Evolutionary conservation across 2,329 filamentous ascomycete genomes (phyloP), one percentile per base, ranked within the genome.

Genomic region (Fusarium caatingaense): DNA sequence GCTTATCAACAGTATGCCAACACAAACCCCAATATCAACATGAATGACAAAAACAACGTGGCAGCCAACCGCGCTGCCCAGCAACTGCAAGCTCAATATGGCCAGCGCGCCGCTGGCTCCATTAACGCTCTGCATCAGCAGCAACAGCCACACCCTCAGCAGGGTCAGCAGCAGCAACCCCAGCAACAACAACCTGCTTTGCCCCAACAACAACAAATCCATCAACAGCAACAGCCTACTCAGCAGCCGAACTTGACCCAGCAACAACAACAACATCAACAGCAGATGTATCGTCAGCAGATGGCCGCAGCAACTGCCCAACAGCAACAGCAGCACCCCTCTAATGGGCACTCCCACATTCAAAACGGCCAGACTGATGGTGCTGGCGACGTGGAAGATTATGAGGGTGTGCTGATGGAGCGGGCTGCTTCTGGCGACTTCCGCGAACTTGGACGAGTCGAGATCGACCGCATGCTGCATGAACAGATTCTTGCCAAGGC

Each of bases 351-450:
- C 30, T 48, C 66, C 18, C 70, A 76, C 50, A 61, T 79, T 13
- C 69, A 68, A 56, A 86, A 83, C 77, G 82, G 77, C 68, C 85
- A 98, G 78, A 91, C 91, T 16, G 95, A 98, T 76, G 95, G 94
- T 53, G 83, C 92, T 32, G 84, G 80, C 49, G 91, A 90, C 67
- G 85, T 85, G 62, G 85, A 86, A 6, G 80, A 88, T 44, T 87
- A 87, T 40, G 81, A 86, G 60, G 88, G 86, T 11, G 82, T 92
- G 42, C 80, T 93, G 45, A 83, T 91, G 74, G 85, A 86, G 67
- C 83, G 86, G 45, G 83, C 85, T 60, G 82, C 84, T 6, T 80
- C 85, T 40, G 88, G 87, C 9, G 84, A 87, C 68, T 81, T 84
- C 49, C 81, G 81, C 30, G 87, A 85, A 80, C 86, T 86, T 81